A percentile compares a stretch with the other conserved stretches of the same genome.
Conservation (phyloP, 1,139 yeast species). For the Saccharomyces hybrid region DNA sequence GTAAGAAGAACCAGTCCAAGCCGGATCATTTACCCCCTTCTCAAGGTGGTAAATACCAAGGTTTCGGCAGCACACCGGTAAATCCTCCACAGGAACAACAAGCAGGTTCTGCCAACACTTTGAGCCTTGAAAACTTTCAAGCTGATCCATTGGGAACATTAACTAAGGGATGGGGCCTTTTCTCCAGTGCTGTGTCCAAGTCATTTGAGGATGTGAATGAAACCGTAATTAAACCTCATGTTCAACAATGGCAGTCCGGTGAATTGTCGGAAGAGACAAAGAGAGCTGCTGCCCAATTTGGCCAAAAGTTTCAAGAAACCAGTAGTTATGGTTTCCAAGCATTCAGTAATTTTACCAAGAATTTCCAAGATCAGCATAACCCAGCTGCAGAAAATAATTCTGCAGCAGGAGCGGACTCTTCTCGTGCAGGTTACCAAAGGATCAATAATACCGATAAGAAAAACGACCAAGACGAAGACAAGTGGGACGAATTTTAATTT, state of each 20-base stretch:
- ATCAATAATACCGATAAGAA: not conserved
- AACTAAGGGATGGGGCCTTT: constrained; percentile 88
- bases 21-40: constrained; percentile 83
- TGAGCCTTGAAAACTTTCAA: constrained; percentile 71
- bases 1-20: constrained; percentile 61
- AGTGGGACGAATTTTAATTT: constrained; percentile 30
- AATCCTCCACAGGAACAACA: constrained; percentile 7
- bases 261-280: constrained; percentile 75
- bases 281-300: constrained; percentile 91
- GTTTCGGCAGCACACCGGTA: constrained; percentile 75
- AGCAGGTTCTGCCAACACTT: constrained; percentile 34
- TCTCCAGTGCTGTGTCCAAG: constrained; percentile 74
- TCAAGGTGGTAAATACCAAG: constrained; percentile 87
- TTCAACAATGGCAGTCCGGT: constrained; percentile 71
- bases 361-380: constrained; percentile 29
- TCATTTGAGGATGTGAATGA: constrained; percentile 83
- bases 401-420: constrained; percentile 12
- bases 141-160: constrained; percentile 83
- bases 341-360: constrained; percentile 54
- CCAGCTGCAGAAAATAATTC: constrained; percentile 11
- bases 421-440: constrained; percentile 8
- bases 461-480: constrained; percentile 17
- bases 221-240: constrained; percentile 79
- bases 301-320: constrained; percentile 86
- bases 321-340: constrained; percentile 65